phyloP scores from a whole-genome alignment of 2,329 filamentous ascomycete species.

The Calonectria ilicicola region DNA sequence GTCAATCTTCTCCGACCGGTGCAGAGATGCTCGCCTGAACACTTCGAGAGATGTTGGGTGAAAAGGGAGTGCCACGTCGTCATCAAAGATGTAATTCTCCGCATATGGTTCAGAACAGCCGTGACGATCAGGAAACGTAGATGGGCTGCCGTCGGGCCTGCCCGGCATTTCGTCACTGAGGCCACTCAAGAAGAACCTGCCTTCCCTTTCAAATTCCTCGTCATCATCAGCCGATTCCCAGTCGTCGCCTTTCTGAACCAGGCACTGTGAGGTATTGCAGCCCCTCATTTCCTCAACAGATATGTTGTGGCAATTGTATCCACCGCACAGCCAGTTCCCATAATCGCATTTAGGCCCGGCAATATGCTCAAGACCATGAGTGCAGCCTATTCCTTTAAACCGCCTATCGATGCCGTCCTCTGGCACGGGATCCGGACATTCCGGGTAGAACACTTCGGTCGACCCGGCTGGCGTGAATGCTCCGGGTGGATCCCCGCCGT shows the following conservation, averaged over 20 bases:
- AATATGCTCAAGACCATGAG: constrained; percentile 38
- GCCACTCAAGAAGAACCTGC: constrained; percentile 33
- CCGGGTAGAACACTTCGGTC: neutral
- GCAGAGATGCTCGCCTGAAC: constrained; percentile 40
- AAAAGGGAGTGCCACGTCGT: constrained; percentile 37
- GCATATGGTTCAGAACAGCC: neutral
- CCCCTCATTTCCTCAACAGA: constrained; percentile 39
- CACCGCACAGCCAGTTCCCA: neutral
- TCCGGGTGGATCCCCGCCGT: neutral
- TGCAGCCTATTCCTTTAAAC: constrained; percentile 20
- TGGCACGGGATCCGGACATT: neutral
- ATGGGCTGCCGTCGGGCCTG: neutral
- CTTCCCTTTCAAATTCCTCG: constrained; percentile 35
- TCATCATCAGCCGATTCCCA: constrained; percentile 34
- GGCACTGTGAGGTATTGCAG: constrained; percentile 43
- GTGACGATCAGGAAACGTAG: constrained; percentile 31
- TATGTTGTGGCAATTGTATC: constrained; percentile 40
- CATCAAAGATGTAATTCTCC: constrained; percentile 21
- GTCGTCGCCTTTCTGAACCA: constrained; percentile 35
- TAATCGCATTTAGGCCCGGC: constrained; percentile 33
- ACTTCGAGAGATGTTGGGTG: constrained; percentile 46
- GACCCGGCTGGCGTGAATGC: neutral
- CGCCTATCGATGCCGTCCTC: constrained; percentile 16
- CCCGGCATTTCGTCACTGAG: constrained; percentile 33
- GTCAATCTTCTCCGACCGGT: constrained; percentile 30